Evolutionary conservation across 106 monocot genomes (phyloP), one percentile per base, ranked within the genome.

Genomic region (Posidonia australis): DNA sequence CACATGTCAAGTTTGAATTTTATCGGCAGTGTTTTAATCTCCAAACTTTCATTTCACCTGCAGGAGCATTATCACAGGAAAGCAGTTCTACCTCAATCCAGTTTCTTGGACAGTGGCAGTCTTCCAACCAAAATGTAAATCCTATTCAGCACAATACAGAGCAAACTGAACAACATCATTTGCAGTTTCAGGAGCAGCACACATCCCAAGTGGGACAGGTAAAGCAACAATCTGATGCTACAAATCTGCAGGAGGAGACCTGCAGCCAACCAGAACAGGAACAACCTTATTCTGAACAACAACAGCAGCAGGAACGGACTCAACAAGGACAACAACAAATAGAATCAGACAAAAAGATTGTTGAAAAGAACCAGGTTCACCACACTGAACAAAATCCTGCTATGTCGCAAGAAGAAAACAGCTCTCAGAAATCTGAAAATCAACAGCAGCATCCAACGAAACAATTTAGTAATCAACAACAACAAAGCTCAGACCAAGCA

Each of bases 391-490:
- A 85, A 68, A 60, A 20, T 44, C n/a, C 51, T 66, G 25, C 54
- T 60, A 56, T 60, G 27, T 36, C 43, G 16, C 52, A 46, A 67
- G 65, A 77, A 59, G 79, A 79, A 65, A 82, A 60, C 0, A 65
- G 24, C 29, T 30, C 57, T 69, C 69, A 78, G 44, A 55, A 63
- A 61, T 70, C 78, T 62, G 72, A 65, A 23, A 63, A 52, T 41
- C 81, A 80, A 16, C 76, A 78, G 60, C 59, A 82, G 46, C 21
- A 64, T 58, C 19, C 52, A 16, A 22, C 48, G 57, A 71, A 70
- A 26, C 77, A 72, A n/a, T 69, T 65, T 29, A 81, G 62, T 81
- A 66, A 54, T 66, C 85, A 90, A 72, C 80, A 81, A 55, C 18
- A 58, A 62, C 75, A 73, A 46, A 23, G 60, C 69, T 54, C 71